Base-by-base conservation (phyloP, 2,329 filamentous ascomycete genomes). In the Raffaelea deltoideospora region DNA sequence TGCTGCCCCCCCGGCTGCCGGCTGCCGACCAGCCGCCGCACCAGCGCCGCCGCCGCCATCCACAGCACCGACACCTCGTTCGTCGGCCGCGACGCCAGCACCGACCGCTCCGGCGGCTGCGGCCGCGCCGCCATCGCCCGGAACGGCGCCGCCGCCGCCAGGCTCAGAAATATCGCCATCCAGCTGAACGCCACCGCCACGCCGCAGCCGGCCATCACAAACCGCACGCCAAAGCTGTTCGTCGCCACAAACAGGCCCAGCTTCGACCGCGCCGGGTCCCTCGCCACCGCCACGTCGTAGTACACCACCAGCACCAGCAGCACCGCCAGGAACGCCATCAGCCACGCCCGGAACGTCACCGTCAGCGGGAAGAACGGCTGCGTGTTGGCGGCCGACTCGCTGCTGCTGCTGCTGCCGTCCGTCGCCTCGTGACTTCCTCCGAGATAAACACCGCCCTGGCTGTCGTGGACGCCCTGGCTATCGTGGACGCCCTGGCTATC, bases 11-110 rank as follows among this genome's bases (percentile, higher is more conserved):
- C n/a, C n/a, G n/a, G n/a, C n/a, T n/a, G n/a, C n/a, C n/a, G n/a
- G n/a, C n/a, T n/a, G n/a, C n/a, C n/a, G n/a, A n/a, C n/a, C n/a
- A n/a, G n/a, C n/a, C n/a, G n/a, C n/a, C n/a, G n/a, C n/a, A n/a
- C n/a, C n/a, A n/a, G n/a, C n/a, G n/a, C n/a, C n/a, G n/a, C n/a
- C 29, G 61, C 40, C 5, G 58, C 56, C 9, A 54, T 49, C 43
- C 54, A 51, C 41, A 70, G 41, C 1, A 62, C 64, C 1, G 56
- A 60, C 27, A 67, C 62, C 3, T 59, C 56, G 38, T 67, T 65
- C 0, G 60, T 65, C 0, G 59, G 55, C 5, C 35, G 33, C 1
- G 56, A 57, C 14, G 64, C 45, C 8, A 64, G 49, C 14, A 65
- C 57, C 5, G 59, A 59, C 11, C 55, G 52, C 18, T 49, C 47